Percentiles rank a stretch among this genome's conserved stretches.
These are phyloP conservation scores for Gyrodon lividus DNA, from an alignment of 768 basidiomycete species.

Conservation along the genomic window DNA sequence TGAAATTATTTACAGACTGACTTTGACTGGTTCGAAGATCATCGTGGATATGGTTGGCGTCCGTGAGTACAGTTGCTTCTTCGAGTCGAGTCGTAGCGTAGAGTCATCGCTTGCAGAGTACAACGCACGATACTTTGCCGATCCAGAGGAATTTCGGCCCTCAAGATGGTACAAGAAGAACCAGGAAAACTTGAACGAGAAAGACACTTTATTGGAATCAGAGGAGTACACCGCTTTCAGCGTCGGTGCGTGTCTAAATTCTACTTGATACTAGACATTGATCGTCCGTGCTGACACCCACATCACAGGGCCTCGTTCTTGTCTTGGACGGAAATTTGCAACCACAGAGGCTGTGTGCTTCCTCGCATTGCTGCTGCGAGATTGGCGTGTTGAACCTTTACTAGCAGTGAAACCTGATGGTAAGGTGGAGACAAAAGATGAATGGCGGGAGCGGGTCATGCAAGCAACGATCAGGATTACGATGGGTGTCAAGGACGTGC, in stretches of 20 bases:
- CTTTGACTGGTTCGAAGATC: conserved; percentile 5
- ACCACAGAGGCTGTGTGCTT: conserved; percentile 51
- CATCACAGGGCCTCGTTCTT: conserved; percentile 45
- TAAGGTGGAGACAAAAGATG: conserved; percentile 15
- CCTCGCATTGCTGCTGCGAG: conserved; percentile 49
- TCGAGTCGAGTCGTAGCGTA: not conserved
- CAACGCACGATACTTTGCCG: conserved; percentile 35
- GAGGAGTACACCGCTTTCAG: conserved; percentile 27
- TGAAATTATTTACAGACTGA: conserved; percentile 4
- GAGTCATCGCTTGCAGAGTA: conserved; percentile 31
- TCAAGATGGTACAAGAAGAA: conserved; percentile 37
- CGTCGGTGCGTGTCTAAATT: conserved; percentile 13
- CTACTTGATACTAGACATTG: no score
- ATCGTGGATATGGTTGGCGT: conserved; percentile 32
- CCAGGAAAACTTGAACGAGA: conserved; percentile 1
- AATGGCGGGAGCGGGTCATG: conserved; percentile 25
- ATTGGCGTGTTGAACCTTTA: conserved; percentile 52
- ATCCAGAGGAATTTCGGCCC: conserved; percentile 37
- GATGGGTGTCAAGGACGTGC: conserved; percentile 21
- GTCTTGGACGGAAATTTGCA: conserved; percentile 57
- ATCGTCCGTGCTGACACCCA: not conserved
- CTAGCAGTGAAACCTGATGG: conserved; percentile 22
- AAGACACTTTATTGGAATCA: conserved; percentile 3
- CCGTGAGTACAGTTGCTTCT: conserved; percentile 23
- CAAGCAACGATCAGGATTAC: conserved; percentile 15